These are phyloP conservation scores for Lolium perenne DNA, from an alignment of 176 grass and related monocot species.

Conservation along the genomic window DNA sequence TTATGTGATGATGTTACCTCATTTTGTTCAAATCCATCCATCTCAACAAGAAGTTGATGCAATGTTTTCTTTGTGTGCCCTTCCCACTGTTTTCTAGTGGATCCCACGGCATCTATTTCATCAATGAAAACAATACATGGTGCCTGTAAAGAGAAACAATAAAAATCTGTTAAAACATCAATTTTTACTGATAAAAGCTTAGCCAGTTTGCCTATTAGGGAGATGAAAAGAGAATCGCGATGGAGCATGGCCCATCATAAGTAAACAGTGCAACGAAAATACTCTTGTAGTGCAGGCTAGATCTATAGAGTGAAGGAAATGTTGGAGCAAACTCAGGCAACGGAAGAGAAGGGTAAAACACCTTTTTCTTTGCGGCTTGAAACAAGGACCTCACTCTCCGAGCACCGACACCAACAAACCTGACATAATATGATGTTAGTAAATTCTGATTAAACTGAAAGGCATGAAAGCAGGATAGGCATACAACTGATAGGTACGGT, in stretches of 20 bases:
- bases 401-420: slow-evolving; percentile 99
- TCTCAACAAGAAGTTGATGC: slow-evolving; percentile 99
- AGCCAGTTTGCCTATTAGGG: not conserved
- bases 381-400: slow-evolving; percentile 93
- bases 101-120: slow-evolving; percentile 99
- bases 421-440: slow-evolving; percentile 43
- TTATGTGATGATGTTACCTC: slow-evolving; percentile 63
- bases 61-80: slow-evolving; percentile 98
- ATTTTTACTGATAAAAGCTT: not conserved
- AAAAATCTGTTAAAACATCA: slow-evolving; percentile 3
- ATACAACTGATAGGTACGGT: slow-evolving; percentile 1
- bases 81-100: slow-evolving; percentile 99
- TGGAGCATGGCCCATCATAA: slow-evolving; percentile 9
- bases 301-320: not conserved
- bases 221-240: slow-evolving; percentile 25
- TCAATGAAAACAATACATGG: slow-evolving; percentile 99
- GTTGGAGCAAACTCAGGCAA: not conserved
- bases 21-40: slow-evolving; percentile 99
- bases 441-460: slow-evolving; percentile 42
- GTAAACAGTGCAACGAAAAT: not conserved
- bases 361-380: slow-evolving; percentile 99
- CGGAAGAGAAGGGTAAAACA: slow-evolving; percentile 30
- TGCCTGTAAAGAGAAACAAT: slow-evolving; percentile 56
- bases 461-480: slow-evolving; percentile 6
- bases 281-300: not conserved